Base-by-base conservation (phyloP, 495 filamentous ascomycete genomes). In the Hypoxylon fuscum region DNA sequence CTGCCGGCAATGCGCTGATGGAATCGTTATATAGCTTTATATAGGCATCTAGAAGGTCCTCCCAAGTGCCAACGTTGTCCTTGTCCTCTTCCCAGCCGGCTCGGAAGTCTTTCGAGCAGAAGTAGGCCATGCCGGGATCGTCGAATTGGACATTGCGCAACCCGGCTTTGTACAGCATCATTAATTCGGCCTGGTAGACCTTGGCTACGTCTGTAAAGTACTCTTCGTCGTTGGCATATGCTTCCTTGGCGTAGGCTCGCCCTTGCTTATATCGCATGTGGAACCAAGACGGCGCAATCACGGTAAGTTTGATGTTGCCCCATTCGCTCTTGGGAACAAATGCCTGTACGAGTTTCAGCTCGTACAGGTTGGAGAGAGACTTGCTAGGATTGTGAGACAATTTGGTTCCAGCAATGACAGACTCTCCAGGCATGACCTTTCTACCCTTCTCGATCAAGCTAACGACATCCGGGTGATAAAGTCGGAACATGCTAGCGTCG, bases 391-490 rank as follows among this genome's bases (percentile, higher is more conserved):
- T 80, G 72, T 91, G 88, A 72, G 80, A 82, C 68, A 92, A 87
- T 77, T 91, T 91, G 63, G 84, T 81, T 1, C 83, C 88, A 63
- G 90, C 91, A 53, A 93, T 76, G 35, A 91, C 88, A 6, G 82
- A 87, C 72, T 92, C 89, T 23, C 85, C 87, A 5, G 89, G 88
- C 79, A 90, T 90, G 71, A 88, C 76, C 53, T 89, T 82, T 57
- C 85, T 83, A 23, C 69, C 74, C 45, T 63, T 64, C 68, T 82
- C 77, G 62, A 79, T 79, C 74, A 94, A 88, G 25, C 86, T 89
- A 21, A 89, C 87, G 52, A 95, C 86, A 67, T 93, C 90, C 8
- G 91, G 91, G 55, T 92, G 87, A 68, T 92, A 92, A 18, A 82
- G 75, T 10, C 89, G 83, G 76, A 91, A 92, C 67, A 90, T 83